Evolutionary conservation across 2,329 filamentous ascomycete species (phyloP), one percentile per base, ranked within the genome.

Genomic region (Huntiella savannae): DNA sequence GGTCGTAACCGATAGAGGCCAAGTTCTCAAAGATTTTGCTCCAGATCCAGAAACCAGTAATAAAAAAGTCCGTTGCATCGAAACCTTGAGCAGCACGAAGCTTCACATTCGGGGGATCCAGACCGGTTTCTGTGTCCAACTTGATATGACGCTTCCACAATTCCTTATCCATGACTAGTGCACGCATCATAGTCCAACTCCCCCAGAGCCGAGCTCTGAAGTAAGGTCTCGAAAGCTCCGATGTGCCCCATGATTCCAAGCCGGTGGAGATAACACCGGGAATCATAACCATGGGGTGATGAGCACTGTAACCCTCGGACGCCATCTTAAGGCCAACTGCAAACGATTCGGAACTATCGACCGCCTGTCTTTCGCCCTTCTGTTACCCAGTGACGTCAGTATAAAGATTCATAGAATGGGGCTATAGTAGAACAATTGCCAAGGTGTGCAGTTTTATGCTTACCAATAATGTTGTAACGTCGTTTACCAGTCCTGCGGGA

Each of bases 171-270:
- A 93, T 63, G 1, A 98, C 84, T 53, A 98, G 64, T 0, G 91
- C 88, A 43, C 81, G 75, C 86, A 98, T 95, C 91, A 98, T 98
- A 52, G 76, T 93, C 91, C 92, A 98, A 54, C 85, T 94, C 4
- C 91, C 91, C 91, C 91, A 98, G 43, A 98, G 65, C 46, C 91
- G 71, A 64, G 92, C 94, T 52, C 91, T 73, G 61, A 98, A 98
- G 62, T 96, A 98, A 49, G 80, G 82, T 33, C 85, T 74, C 5
- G 87, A 94, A 37, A 70, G 67, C 57, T 87, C 82, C 43, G 82
- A 77, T 0, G 91, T 96, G 3, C 88, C 85, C 91, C 91, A 98
- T 41, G 85, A 94, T 62, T 98, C 91, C 17, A 98, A 71, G 1
- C 91, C 91, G 0, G 91, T 96, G 0, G 91, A 96, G 54, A 98